Percentiles rank a stretch among this genome's conserved stretches.
These are phyloP conservation scores for Macrolepiota dolichaula DNA, from an alignment of 768 basidiomycete species.

Conservation along the genomic window DNA sequence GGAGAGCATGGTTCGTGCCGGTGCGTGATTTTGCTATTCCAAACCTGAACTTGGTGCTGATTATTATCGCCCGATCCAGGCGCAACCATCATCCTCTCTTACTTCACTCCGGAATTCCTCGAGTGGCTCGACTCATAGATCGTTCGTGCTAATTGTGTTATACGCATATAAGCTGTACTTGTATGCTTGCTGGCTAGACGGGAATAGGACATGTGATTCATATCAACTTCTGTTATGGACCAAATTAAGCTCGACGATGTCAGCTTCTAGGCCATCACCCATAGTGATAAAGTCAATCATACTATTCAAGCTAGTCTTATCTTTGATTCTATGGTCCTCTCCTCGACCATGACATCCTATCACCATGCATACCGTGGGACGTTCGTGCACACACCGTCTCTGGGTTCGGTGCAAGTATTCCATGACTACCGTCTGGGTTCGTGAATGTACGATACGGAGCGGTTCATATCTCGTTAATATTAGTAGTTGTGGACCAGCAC, in stretches of 20 bases:
- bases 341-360: not conserved
- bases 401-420: conserved; percentile 53
- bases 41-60: not conserved
- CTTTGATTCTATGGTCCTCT: not conserved
- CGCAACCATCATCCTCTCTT: conserved; percentile 85
- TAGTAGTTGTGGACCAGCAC: conserved; percentile 27
- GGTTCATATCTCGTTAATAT: not conserved
- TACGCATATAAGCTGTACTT: not conserved
- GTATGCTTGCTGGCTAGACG: not conserved
- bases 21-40: conserved; percentile 37
- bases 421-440: conserved; percentile 53
- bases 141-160: not conserved
- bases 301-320: conserved; percentile 1
- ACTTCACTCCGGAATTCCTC: conserved; percentile 96
- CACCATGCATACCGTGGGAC: conserved; percentile 40
- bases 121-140: conserved; percentile 59
- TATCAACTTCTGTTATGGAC: not conserved
- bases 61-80: conserved; percentile 38
- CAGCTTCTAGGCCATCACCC: not conserved
- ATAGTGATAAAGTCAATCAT: not conserved
- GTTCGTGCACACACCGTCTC: conserved; percentile 52
- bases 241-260: not conserved
- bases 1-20: conserved; percentile 90
- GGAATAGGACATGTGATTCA: not conserved
- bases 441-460: conserved; percentile 8